Base-by-base conservation (phyloP, 2,329 filamentous ascomycete species). In the Exophiala sp. region DNA sequence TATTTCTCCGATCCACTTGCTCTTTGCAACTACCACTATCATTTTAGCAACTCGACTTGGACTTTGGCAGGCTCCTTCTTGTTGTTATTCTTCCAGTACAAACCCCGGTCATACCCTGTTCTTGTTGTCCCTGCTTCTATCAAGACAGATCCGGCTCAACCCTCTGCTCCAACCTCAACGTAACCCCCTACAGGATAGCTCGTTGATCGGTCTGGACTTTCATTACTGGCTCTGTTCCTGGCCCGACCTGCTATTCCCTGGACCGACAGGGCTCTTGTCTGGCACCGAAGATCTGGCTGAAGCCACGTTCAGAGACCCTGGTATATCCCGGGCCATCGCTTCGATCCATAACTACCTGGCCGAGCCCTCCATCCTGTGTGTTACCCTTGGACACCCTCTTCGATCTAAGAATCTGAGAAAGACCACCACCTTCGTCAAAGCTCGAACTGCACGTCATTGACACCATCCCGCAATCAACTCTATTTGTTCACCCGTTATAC, bases 281-380 rank as follows among this genome's bases (percentile, higher is more conserved):
- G 47, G 24, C 3, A 18, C 36, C 45, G 48, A 44, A 57, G 57
- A 57, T 57, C 57, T 52, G 33, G 45, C 18, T 41, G 55, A 50
- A 60, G 51, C 57, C 54, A 57, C 54, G 51, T 36, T 54, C 50
- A 42, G 29, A 36, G 42, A 60, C 47, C 57, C 57, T 53, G 48
- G 51, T 55, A 50, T 36, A 57, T 39, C 53, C 57, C 51, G 34
- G 53, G 42, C 47, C 52, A 54, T 53, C 54, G 39, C 43, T 57
- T 54, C 50, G 50, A 54, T 29, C 38, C 54, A 59, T 55, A 60
- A 52, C 57, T 60, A 55, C 45, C 52, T 42, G 51, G 41, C 44
- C 42, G 29, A 20, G 45, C 52, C 52, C 49, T 43, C 41, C 41
- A 43, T 24, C 54, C 32, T 47, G 39, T 38, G 51, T 57, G 41